Base-by-base conservation (phyloP, 257 asterid species). In the Cordia subcordata region DNA sequence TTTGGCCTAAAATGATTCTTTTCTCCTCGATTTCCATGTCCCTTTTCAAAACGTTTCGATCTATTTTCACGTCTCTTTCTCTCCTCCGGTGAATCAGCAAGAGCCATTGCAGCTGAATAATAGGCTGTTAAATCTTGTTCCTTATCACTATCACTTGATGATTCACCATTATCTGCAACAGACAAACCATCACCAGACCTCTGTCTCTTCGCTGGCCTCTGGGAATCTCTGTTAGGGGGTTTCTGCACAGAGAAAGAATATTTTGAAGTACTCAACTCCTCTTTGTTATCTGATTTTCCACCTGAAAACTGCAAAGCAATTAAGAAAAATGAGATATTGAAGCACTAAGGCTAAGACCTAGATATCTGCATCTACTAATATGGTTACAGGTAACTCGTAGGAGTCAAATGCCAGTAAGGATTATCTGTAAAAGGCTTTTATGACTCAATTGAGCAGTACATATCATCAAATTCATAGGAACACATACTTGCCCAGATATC, bases 141-240 rank as follows among this genome's bases (percentile, higher is more conserved):
- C 79, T 81, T 78, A 67, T 88, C 96, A 69, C 99, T 89, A 67
- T 85, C 99, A 66, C 95, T 89, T 60, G 99, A 93, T 70, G 72
- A 71, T 32, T 80, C 95, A 62, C 73, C 83, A 51, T 75, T 81
- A 64, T 70, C 86, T 62, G 66, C 75, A 27, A 63, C 77, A 65
- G 62, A 74, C 56, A 27, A 69, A 60, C 68, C 86, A 69, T 74
- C 82, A 66, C 85, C 82, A 68, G 81, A 74, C 55, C 95, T 87
- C 78, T 77, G 97, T 84, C 82, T 89, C 85, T 93, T 93, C 56
- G 85, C 60, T 73, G 92, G 88, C 73, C 96, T 82, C 22, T 47
- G 62, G 37, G 58, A 61, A 77, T 76, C 81, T 45, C 65, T 77
- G 57, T 60, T 76, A 64, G 70, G 68, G 62, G 63, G 57, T 67